These are phyloP conservation scores for Actinomortierella wolfii DNA, from an alignment of 371 early-diverging fungal species.

Conservation along the genomic window DNA sequence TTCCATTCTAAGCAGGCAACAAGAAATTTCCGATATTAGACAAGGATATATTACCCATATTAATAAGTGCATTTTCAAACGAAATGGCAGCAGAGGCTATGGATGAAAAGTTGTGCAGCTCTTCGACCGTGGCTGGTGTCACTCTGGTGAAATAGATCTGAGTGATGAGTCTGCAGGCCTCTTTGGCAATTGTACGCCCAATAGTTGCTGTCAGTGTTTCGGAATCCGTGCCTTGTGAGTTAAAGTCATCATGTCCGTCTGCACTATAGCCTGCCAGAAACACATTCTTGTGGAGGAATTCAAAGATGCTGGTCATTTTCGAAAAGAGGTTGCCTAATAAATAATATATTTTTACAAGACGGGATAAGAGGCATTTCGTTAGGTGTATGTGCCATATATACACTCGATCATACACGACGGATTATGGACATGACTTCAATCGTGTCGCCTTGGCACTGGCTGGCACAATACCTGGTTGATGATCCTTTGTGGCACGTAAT, in stretches of 20 bases:
- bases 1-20: not conserved
- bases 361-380: no score
- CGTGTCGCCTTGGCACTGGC: no score
- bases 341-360: no score
- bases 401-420: no score
- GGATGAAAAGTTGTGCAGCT: conserved; percentile 15
- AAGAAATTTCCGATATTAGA: not conserved
- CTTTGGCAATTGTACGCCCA: conserved; percentile 33
- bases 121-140: conserved; percentile 22
- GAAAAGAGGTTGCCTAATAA: conserved; percentile 12
- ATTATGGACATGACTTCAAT: no score
- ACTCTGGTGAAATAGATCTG: conserved; percentile 15
- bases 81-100: conserved; percentile 12
- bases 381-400: no score
- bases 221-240: conserved; percentile 31
- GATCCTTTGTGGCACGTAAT: conserved; percentile 4
- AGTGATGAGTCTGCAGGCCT: conserved; percentile 25
- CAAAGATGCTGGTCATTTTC: conserved; percentile 16
- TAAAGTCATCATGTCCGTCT: conserved; percentile 5
- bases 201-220: conserved; percentile 27
- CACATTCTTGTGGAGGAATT: conserved; percentile 21
- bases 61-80: conserved; percentile 34
- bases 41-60: conserved; percentile 22
- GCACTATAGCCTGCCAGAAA: conserved; percentile 19
- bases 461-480: conserved; percentile 7